Evolutionary conservation across 2,329 filamentous ascomycete genomes (phyloP).

Genomic region (Ophiostoma ulmi): DNA sequence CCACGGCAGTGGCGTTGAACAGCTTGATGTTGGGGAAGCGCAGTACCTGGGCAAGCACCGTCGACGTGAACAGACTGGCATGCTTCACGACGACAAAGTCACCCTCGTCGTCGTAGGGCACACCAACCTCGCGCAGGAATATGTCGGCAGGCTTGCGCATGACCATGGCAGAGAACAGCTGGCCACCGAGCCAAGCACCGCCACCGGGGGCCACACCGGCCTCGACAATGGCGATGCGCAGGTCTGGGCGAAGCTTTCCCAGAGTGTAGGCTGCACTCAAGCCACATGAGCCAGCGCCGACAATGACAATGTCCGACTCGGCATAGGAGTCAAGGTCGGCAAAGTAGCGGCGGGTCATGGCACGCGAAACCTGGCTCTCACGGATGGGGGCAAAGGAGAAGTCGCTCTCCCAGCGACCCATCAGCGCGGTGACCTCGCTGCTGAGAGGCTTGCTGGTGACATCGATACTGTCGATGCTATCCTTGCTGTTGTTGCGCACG

Average conservation of each 20-base stretch:
- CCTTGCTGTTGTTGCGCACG: constrained; percentile 18
- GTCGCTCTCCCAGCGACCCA: constrained; percentile 72
- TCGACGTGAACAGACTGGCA: constrained; percentile 86
- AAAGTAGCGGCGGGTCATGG: constrained; percentile 93
- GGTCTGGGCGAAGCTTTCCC: constrained; percentile 75
- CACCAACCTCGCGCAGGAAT: constrained; percentile 74
- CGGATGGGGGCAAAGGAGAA: constrained; percentile 84
- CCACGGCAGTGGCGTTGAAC: constrained; percentile 89
- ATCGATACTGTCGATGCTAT: constrained; percentile 23
- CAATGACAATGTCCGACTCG: constrained; percentile 89
- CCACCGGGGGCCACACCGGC: constrained; percentile 81
- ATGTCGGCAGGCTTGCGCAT: constrained; percentile 88
- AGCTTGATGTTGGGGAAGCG: constrained; percentile 88
- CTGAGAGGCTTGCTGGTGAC: constrained; percentile 28
- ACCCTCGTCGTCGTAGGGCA: constrained; percentile 83
- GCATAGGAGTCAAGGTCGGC: constrained; percentile 81
- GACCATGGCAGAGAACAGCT: constrained; percentile 92
- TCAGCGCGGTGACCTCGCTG: constrained; percentile 36
- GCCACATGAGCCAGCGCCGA: constrained; percentile 85
- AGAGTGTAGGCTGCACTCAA: constrained; percentile 75
- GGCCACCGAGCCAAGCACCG: constrained; percentile 87
- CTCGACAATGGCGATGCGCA: constrained; percentile 89
- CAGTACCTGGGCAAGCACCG: constrained; percentile 76
- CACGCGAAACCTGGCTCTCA: constrained; percentile 85
- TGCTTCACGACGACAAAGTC: constrained; percentile 91